A percentile compares a stretch with the other conserved stretches of the same genome.
Conservation (phyloP, 1,284 basidiomycete species). For the Earliella scabrosa region DNA sequence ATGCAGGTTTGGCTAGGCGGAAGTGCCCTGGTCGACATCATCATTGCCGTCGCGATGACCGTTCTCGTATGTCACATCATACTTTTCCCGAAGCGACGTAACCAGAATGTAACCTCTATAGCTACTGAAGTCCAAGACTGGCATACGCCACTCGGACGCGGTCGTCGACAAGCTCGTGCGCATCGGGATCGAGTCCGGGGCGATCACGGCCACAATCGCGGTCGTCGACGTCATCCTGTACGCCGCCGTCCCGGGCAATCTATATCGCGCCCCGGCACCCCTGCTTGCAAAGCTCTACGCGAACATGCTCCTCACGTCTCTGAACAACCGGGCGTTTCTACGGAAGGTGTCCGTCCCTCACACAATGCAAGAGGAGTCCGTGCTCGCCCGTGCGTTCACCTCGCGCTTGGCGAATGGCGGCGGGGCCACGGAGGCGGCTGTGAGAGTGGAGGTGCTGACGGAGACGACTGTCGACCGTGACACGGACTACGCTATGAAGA, state of each 20-base stretch:
- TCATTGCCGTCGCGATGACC: slow-evolving; percentile 23
- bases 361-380: not conserved
- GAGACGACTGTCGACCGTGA: not conserved
- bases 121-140: slow-evolving; percentile 8
- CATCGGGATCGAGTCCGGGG: slow-evolving; percentile 13
- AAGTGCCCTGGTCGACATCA: slow-evolving; percentile 15
- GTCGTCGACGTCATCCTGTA: slow-evolving; percentile 1
- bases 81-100: too few species aligned
- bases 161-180: slow-evolving; percentile 9
- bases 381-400: not conserved
- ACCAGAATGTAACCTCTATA: not conserved
- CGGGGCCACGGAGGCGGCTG: not conserved
- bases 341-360: too few species aligned
- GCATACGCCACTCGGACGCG: not conserved
- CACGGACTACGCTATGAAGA: not conserved
- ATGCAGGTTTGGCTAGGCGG: slow-evolving; percentile 16
- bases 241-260: not conserved
- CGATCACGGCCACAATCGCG: slow-evolving; percentile 1
- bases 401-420: not conserved
- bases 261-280: not conserved
- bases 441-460: not conserved
- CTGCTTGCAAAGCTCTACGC: slow-evolving; percentile 9
- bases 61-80: slow-evolving; percentile 3
- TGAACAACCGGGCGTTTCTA: slow-evolving; percentile 7
- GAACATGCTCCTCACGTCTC: slow-evolving; percentile 1